Evolutionary conservation across 768 basidiomycete genomes (phyloP), one percentile per base, ranked within the genome.

Genomic region (Russula sp.): DNA sequence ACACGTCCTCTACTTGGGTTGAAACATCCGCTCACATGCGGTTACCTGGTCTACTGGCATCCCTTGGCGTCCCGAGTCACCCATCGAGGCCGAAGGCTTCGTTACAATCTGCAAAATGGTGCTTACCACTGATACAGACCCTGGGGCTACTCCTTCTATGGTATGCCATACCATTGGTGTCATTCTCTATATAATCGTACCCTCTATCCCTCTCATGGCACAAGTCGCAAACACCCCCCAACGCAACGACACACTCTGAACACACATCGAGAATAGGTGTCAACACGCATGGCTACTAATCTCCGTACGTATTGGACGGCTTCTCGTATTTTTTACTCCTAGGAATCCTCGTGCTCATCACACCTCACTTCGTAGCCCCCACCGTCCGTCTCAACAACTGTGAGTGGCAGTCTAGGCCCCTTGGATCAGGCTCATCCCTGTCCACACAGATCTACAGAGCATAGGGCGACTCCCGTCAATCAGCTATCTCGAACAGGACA

Each of bases 331-430:
- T 34, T n/a, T 13, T n/a, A 25, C 32, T 13, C 22, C 29, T 7
- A 5, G 7, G 41, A 29, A 35, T 13, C 5, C 43, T 20, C 29
- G 16, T 57, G n/a, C 49, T 61, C 42, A 56, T 36, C 22, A 11
- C 22, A 35, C n/a, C 47, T 9, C 39, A 11, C n/a, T 42, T 39
- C 8, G 16, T 29, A 60, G 63, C 60, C n/a, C 53, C 60, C 8
- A 62, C 57, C 7, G 64, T 67, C 41, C 55, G 58, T 29, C 64
- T 67, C 53, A 65, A 67, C 45, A 65, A 67, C 55, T 16, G 66
- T 59, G 36, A 8, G 66, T 57, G 32, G 16, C 29, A 14, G 22
- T 22, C 18, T 22, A 29, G 16, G 3, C 39, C 3, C 22, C 22
- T 25, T 46, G 7, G 32, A 35, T 11, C 8, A 43, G 16, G 32